Conservation (phyloP, 805 yeast genomes). For the Ogataea siamensis region DNA sequence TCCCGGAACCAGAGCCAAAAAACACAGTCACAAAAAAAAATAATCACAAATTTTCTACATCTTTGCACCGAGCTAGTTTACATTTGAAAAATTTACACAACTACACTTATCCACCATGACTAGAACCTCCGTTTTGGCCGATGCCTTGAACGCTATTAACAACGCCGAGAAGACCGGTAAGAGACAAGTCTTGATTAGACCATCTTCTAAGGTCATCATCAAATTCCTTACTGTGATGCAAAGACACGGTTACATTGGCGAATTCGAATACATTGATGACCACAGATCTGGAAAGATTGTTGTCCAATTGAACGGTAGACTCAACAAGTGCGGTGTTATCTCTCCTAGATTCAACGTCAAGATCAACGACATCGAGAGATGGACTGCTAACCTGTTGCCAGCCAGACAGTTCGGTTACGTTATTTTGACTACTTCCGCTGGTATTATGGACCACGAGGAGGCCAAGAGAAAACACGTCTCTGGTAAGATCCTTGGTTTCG, state of each 20-base stretch:
- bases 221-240: slow-evolving; percentile 96
- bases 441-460: slow-evolving; percentile 99
- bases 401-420: slow-evolving; percentile 99
- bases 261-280: slow-evolving; percentile 97
- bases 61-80: slow-evolving; percentile 9
- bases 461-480: slow-evolving; percentile 99
- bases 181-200: slow-evolving; percentile 98
- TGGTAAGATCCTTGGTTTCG: slow-evolving; percentile 98
- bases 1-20: slow-evolving; percentile 5
- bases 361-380: slow-evolving; percentile 92
- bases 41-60: slow-evolving; percentile 2
- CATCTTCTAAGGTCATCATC: slow-evolving; percentile 97
- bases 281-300: slow-evolving; percentile 99
- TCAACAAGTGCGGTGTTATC: slow-evolving; percentile 98
- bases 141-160: slow-evolving; percentile 97
- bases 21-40: slow-evolving; percentile 14
- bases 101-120: slow-evolving; percentile 58
- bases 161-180: slow-evolving; percentile 99
- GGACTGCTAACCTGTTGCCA: slow-evolving; percentile 98
- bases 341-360: slow-evolving; percentile 98
- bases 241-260: slow-evolving; percentile 97
- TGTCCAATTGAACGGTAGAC: slow-evolving; percentile 95
- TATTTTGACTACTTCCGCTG: slow-evolving; percentile 97
- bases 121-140: slow-evolving; percentile 97
- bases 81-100: slow-evolving; percentile 10